These are phyloP conservation scores for Aciculosporium take DNA, from an alignment of 2,329 filamentous ascomycete species.

Conservation along the genomic window DNA sequence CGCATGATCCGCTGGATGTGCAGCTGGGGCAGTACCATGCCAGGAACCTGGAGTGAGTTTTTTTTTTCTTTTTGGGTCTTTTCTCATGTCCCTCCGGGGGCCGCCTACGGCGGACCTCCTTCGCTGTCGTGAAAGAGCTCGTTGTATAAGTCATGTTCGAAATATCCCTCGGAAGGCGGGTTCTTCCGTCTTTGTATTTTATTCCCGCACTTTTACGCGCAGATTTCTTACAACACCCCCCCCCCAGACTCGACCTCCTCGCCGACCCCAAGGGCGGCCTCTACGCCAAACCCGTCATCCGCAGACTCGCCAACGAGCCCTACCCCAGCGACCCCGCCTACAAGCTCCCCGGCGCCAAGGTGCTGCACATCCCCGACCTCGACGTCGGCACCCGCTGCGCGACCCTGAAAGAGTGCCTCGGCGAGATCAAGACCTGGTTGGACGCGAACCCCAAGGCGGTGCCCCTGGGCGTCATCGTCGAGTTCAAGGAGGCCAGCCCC, in stretches of 20 bases:
- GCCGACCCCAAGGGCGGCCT: conserved; percentile 33
- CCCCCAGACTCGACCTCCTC: conserved; percentile 25
- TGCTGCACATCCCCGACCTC: conserved; percentile 35
- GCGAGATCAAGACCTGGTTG: conserved; percentile 28
- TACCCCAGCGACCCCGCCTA: conserved; percentile 24
- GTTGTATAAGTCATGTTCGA: too few relatives aligned
- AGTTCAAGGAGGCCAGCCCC: conserved; percentile 27
- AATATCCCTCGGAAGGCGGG: too few relatives aligned
- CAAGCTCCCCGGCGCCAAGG: conserved; percentile 29
- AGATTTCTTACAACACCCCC: too few relatives aligned
- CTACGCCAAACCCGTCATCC: conserved; percentile 30
- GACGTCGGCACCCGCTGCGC: conserved; percentile 32
- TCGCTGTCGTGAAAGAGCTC: too few relatives aligned
- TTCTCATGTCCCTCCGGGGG: background rate
- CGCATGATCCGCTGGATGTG: conserved; percentile 27
- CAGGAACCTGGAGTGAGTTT: conserved; percentile 26
- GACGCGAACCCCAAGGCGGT: conserved; percentile 27
- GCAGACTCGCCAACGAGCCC: conserved; percentile 23
- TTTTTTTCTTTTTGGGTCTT: background rate
- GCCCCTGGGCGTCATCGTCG: conserved; percentile 33
- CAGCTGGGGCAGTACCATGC: conserved; percentile 31
- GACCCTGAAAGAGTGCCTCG: conserved; percentile 30
- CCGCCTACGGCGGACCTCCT: too few relatives aligned
- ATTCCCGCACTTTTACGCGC: too few relatives aligned
- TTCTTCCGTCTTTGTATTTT: too few relatives aligned